Conservation (phyloP, 169 alveolate species). For the Plasmodium berghei region DNA sequence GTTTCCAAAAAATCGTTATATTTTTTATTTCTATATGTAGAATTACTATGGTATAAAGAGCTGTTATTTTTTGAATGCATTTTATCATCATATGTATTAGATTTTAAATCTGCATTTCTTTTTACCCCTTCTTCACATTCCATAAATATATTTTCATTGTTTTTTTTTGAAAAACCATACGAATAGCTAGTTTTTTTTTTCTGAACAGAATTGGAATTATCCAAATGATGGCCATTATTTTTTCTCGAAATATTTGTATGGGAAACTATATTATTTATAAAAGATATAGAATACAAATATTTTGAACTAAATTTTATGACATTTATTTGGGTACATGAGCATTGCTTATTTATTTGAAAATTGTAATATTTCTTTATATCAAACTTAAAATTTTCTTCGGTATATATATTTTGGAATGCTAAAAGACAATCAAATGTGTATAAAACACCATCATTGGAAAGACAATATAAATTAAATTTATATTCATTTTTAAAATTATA, state of each 20-base stretch:
- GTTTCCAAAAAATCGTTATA: too few species aligned
- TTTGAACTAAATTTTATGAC: constrained; percentile 18
- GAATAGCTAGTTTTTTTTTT: not conserved
- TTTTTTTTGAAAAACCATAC: too few species aligned
- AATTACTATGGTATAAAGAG: too few species aligned
- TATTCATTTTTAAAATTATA: not conserved
- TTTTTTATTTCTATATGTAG: too few species aligned
- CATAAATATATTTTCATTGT: too few species aligned
- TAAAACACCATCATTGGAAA: constrained; percentile 55
- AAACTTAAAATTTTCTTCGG: constrained; percentile 17
- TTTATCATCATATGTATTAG: too few species aligned
- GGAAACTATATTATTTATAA: not conserved
- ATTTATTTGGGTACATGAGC: constrained; percentile 13
- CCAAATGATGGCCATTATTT: not conserved
- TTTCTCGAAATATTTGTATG: not conserved
- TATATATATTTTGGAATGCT: not conserved
- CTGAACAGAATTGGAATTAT: not conserved
- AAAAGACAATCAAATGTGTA: constrained; percentile 28
- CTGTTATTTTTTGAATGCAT: too few species aligned
- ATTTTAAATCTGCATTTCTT: too few species aligned
- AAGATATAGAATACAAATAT: constrained; percentile 21
- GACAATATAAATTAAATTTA: constrained; percentile 31
- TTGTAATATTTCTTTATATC: constrained; percentile 16
- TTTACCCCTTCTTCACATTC: too few species aligned
- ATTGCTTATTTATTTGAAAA: constrained; percentile 30